Base-by-base conservation (phyloP, 2,329 filamentous ascomycete species). In the Metarhizium guizhouense region DNA sequence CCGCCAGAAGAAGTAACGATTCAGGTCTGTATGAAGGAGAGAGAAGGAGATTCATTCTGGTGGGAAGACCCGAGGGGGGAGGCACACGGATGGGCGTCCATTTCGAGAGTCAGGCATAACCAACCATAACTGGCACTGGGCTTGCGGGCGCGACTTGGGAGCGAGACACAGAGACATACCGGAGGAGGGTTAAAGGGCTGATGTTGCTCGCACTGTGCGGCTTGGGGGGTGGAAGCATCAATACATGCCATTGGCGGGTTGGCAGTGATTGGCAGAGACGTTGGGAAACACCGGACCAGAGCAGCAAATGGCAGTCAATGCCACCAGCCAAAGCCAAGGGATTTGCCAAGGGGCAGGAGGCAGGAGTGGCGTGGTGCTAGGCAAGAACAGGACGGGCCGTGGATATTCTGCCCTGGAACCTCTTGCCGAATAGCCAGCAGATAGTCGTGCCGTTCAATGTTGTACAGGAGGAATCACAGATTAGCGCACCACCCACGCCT, bases 1-100 rank as follows among this genome's bases (percentile, higher is more conserved):
- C 13, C 32, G 49, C 62, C 65, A 62, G 59, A 61, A 58, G 58
- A 40, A 55, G 51, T 54, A 50, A 56, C 45, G 34, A 52, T 51
- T 16, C 20, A 51, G 52, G 52, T 18, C 11, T 16, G 6, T 30
- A 4, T 42, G 42, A 53, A 45, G 40, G 56, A 52, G 52, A 4
- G 20, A 55, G 57, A 59, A 57, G 55, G 55, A 59, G 56, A 56
- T 51, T 53, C 55, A 20, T 60, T 25, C 25, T 25, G 25, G 25
- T 25, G 25, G 25, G 54, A 57, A 54, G 53, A 55, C 51, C 47
- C 20, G 38, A 57, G 43, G 53, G 51, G 53, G 45, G 32, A 25
- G 25, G 25, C 25, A 25, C 25, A 25, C 25, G 25, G 25, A 25
- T 25, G 25, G 25, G 25, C 25, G 25, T 25, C 25, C 25, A 25